phyloP scores from a whole-genome alignment of 495 filamentous ascomycete species.

The Extremus antarcticus region DNA sequence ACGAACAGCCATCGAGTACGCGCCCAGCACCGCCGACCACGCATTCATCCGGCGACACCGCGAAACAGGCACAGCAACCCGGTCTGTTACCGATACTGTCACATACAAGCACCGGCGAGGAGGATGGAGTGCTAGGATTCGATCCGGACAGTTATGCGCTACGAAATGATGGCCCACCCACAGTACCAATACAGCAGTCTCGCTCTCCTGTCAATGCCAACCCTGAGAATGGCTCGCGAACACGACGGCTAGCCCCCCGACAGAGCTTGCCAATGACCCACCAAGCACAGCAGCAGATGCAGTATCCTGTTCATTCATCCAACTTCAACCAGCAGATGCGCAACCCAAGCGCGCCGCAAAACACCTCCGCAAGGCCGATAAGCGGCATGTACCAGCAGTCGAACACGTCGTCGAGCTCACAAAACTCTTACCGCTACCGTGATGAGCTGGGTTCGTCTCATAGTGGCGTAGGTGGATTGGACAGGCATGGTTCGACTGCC shows the following conservation, averaged over 20 bases:
- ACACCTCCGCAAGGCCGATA: slow-evolving; percentile 3
- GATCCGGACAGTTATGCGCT: slow-evolving; percentile 22
- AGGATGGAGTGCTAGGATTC: slow-evolving; percentile 25
- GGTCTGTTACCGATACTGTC: slow-evolving; percentile 8
- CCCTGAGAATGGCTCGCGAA: slow-evolving; percentile 7
- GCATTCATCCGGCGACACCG: slow-evolving; percentile 25
- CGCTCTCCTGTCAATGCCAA: slow-evolving; percentile 2
- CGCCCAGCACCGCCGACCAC: slow-evolving; percentile 20
- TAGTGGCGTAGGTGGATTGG: slow-evolving; percentile 5
- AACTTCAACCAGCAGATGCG: slow-evolving; percentile 18
- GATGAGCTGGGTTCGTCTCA: slow-evolving; percentile 24
- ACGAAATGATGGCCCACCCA: neutral
- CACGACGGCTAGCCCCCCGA: slow-evolving; percentile 20
- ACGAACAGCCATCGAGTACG: neutral
- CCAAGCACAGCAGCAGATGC: slow-evolving; percentile 27
- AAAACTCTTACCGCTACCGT: slow-evolving; percentile 30
- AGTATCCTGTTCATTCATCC: slow-evolving; percentile 38
- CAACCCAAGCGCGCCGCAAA: neutral
- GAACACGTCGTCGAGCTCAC: slow-evolving; percentile 30
- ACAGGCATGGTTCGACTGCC: slow-evolving; percentile 13
- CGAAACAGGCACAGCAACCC: slow-evolving; percentile 10
- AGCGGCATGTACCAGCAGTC: slow-evolving; percentile 30
- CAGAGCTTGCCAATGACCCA: slow-evolving; percentile 30
- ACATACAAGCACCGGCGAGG: neutral
- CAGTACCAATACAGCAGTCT: neutral